A percentile compares a stretch with the other conserved stretches of the same genome.
Evolutionary conservation across 2,329 filamentous ascomycete genomes (phyloP).

Genomic region (Mycocentrospora acerina): DNA sequence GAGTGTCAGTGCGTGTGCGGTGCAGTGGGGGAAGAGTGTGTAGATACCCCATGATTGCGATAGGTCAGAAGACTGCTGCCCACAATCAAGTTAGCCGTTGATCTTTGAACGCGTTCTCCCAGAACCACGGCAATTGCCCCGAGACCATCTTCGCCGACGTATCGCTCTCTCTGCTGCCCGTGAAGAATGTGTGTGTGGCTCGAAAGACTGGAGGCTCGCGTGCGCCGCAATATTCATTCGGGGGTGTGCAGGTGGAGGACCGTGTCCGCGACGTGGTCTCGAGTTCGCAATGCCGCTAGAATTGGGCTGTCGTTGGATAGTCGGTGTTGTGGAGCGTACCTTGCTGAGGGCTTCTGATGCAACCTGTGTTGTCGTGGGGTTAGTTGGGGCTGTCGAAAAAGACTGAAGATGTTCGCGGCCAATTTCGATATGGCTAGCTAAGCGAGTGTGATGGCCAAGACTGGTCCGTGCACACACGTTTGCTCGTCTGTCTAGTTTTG

Average conservation of each 20-base stretch:
- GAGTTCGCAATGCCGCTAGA: constrained; percentile 19
- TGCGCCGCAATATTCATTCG: constrained; percentile 22
- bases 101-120: constrained; percentile 7
- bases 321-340: constrained; percentile 28
- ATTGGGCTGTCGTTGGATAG: constrained; percentile 6
- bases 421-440: constrained; percentile 12
- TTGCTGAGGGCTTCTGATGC: constrained; percentile 40
- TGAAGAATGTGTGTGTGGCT: constrained; percentile 19
- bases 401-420: constrained; percentile 10
- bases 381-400: constrained; percentile 30
- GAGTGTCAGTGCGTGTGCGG: constrained; percentile 37
- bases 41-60: constrained; percentile 56
- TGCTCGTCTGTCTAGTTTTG: not conserved
- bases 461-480: not conserved
- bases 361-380: constrained; percentile 39
- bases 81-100: constrained; percentile 31
- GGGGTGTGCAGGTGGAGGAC: constrained; percentile 12
- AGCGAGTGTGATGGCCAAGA: not conserved
- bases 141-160: constrained; percentile 3
- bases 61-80: constrained; percentile 47
- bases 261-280: constrained; percentile 12
- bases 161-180: constrained; percentile 5
- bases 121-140: constrained; percentile 16
- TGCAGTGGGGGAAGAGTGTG: constrained; percentile 5
- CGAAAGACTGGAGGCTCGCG: constrained; percentile 16